These are phyloP conservation scores for Geotrichum ghanense DNA, from an alignment of 805 yeast species.

Conservation along the genomic window DNA sequence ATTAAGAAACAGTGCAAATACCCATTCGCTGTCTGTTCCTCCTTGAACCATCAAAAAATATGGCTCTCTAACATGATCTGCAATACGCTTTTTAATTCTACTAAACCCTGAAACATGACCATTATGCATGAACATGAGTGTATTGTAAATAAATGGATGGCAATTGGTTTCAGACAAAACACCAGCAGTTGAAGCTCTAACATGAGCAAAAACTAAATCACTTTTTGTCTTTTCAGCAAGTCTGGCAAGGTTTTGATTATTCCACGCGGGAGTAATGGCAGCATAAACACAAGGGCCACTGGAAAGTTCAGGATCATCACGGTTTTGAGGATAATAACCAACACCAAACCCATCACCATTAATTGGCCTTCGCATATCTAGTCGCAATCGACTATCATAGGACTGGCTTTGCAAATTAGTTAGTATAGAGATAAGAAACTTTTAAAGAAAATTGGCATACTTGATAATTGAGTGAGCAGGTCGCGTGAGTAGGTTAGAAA, in stretches of 20 bases:
- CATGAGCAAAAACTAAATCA: constrained; percentile 82
- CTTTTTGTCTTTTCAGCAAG: constrained; percentile 83
- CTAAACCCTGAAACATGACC: constrained; percentile 66
- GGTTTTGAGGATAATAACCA: constrained; percentile 68
- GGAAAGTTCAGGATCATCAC: constrained; percentile 33
- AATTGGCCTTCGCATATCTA: constrained; percentile 84
- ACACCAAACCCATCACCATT: constrained; percentile 99
- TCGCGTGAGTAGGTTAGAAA: constrained; percentile 77
- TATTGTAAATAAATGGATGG: constrained; percentile 86
- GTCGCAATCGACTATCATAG: constrained; percentile 76
- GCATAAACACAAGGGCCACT: constrained; percentile 85
- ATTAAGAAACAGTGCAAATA: constrained; percentile 80
- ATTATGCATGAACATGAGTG: constrained; percentile 93
- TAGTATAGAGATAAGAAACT: not conserved
- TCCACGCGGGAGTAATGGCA: constrained; percentile 97
- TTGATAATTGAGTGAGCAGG: constrained; percentile 97
- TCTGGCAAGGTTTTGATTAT: constrained; percentile 78
- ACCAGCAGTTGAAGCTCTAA: constrained; percentile 92
- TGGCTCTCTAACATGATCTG: constrained; percentile 65
- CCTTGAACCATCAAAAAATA: constrained; percentile 80
- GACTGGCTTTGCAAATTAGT: constrained; percentile 42
- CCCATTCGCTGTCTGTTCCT: constrained; percentile 91
- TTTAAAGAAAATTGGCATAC: constrained; percentile 14
- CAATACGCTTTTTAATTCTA: constrained; percentile 58
- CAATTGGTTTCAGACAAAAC: constrained; percentile 91